Percentiles rank a stretch among this genome's conserved stretches.
These are phyloP conservation scores for Trichoderma citrinoviride DNA, from an alignment of 2,329 filamentous ascomycete genomes.

Conservation along the genomic window DNA sequence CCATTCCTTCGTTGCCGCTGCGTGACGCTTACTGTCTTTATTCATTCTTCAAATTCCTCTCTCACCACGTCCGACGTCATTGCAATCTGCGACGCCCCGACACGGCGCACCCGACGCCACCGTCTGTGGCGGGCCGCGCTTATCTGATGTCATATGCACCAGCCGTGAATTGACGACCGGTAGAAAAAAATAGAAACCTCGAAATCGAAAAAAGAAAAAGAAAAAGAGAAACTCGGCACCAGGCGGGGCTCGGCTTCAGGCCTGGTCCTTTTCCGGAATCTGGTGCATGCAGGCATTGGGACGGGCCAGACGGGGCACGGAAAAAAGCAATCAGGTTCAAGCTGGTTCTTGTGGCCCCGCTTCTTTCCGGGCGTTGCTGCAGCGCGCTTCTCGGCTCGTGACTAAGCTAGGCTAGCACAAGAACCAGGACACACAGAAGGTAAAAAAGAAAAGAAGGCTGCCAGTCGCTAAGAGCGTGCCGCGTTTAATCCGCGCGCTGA, in stretches of 20 bases:
- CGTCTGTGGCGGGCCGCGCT: conserved; percentile 23
- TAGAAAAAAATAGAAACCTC: too few species aligned
- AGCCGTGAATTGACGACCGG: background rate
- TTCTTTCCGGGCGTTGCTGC: conserved; percentile 1
- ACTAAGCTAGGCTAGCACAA: too few species aligned
- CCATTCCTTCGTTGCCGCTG: background rate
- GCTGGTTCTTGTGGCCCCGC: background rate
- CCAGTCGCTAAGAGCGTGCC: conserved; percentile 19
- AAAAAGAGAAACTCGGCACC: background rate
- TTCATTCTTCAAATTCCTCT: background rate
- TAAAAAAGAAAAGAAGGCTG: background rate
- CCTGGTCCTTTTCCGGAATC: background rate
- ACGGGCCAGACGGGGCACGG: background rate
- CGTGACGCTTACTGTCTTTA: background rate
- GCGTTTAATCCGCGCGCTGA: conserved; percentile 14
- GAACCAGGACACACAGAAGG: too few species aligned
- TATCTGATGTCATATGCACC: conserved; percentile 22
- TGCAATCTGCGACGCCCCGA: background rate
- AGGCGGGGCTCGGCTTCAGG: conserved; percentile 9
- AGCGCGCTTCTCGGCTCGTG: conserved; percentile 23
- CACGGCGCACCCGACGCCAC: conserved; percentile 15
- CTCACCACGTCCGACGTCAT: background rate
- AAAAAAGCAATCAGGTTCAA: background rate
- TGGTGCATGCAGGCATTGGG: background rate
- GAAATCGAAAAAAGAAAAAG: background rate